Evolutionary conservation across 768 basidiomycete genomes (phyloP).

Genomic region (Boletus fagicola): DNA sequence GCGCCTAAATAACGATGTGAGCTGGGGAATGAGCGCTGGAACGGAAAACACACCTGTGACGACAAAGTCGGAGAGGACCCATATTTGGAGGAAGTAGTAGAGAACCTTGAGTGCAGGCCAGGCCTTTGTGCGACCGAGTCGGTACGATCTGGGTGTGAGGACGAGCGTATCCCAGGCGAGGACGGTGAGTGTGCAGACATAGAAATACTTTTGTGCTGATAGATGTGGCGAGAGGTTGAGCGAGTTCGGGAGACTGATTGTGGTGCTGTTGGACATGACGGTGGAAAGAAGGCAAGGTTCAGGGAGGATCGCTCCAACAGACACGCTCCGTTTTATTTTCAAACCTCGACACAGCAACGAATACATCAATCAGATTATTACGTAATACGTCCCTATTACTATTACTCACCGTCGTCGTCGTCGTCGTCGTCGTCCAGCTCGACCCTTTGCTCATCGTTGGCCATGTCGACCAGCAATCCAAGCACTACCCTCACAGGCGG

Average conservation of each 20-base stretch:
- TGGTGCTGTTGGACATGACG: constrained; percentile 20
- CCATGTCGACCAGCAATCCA: constrained; percentile 16
- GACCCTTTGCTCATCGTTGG: background rate
- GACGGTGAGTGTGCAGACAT: constrained; percentile 86
- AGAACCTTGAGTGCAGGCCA: constrained; percentile 81
- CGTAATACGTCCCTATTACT: constrained; percentile 9
- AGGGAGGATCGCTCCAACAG: too few species aligned
- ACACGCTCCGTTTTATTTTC: constrained; percentile 7
- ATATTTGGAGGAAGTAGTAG: constrained; percentile 69
- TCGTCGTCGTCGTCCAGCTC: constrained; percentile 1
- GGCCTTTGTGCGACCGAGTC: constrained; percentile 54
- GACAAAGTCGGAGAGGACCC: constrained; percentile 79
- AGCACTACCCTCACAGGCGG: background rate
- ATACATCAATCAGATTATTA: constrained; percentile 24
- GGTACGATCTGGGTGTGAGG: constrained; percentile 74
- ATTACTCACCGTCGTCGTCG: background rate
- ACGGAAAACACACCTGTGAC: constrained; percentile 54
- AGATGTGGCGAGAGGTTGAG: constrained; percentile 77
- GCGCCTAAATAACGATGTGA: constrained; percentile 49
- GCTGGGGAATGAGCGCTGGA: background rate
- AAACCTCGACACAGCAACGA: constrained; percentile 16
- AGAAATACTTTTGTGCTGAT: constrained; percentile 84
- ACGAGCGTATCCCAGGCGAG: constrained; percentile 90
- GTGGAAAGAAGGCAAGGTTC: background rate
- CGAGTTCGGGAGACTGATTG: constrained; percentile 50